Conservation (phyloP, 2,329 filamentous ascomycete species). For the Colletotrichum shisoi region DNA sequence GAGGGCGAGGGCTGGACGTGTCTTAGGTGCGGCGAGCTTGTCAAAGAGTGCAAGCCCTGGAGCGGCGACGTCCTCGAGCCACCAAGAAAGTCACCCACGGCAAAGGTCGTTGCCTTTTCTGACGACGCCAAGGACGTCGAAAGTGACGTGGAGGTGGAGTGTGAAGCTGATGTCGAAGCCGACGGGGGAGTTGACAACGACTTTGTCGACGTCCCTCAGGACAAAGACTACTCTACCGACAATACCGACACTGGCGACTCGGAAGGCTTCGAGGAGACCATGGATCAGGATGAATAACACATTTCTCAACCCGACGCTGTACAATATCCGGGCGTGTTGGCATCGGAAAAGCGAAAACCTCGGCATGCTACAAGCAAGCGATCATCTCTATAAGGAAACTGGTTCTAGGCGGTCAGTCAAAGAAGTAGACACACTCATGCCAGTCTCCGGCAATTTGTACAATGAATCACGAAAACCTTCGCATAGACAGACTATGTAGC, state of each 20-base stretch:
- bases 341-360: slow-evolving; percentile 1
- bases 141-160: background rate
- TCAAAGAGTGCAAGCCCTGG: slow-evolving; percentile 91
- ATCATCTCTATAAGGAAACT: slow-evolving; percentile 5
- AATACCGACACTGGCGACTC: slow-evolving; percentile 32
- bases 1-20: slow-evolving; percentile 95
- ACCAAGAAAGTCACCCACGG: slow-evolving; percentile 51
- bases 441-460: background rate
- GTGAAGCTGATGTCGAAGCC: background rate
- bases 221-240: slow-evolving; percentile 18
- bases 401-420: slow-evolving; percentile 6
- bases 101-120: slow-evolving; percentile 70
- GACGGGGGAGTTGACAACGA: slow-evolving; percentile 14
- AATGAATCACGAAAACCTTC: background rate
- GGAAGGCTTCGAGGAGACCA: slow-evolving; percentile 35
- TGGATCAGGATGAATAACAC: slow-evolving; percentile 30
- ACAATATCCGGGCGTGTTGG: background rate
- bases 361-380: slow-evolving; percentile 5
- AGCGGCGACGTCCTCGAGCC: slow-evolving; percentile 82
- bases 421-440: background rate
- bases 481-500: background rate
- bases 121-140: slow-evolving; percentile 55
- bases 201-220: slow-evolving; percentile 26
- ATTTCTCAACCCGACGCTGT: background rate
- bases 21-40: slow-evolving; percentile 82